These are phyloP conservation scores for Tricholoma saponaceum DNA, from an alignment of 768 basidiomycete species.

Conservation along the genomic window DNA sequence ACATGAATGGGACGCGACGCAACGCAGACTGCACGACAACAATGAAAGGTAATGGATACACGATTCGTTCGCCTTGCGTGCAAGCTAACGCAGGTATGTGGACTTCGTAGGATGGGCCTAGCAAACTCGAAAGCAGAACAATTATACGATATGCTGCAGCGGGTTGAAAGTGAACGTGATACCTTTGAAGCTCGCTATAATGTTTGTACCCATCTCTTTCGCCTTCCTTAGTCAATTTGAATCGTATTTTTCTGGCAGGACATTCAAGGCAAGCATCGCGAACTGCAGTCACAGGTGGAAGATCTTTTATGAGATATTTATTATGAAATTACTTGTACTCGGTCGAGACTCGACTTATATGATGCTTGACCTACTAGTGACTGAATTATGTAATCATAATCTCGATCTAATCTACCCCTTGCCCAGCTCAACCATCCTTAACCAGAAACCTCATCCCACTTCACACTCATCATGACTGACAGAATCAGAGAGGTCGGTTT, in stretches of 20 bases:
- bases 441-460: constrained; percentile 13
- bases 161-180: constrained; percentile 10
- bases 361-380: too few species aligned
- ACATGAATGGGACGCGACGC: constrained; percentile 7
- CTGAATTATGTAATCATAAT: too few species aligned
- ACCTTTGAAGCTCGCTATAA: constrained; percentile 12
- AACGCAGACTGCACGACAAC: constrained; percentile 1
- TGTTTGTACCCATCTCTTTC: constrained; percentile 10
- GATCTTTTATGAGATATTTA: constrained; percentile 2
- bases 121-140: constrained; percentile 15
- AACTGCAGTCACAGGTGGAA: constrained; percentile 23
- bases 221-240: not conserved
- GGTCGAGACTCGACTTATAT: too few species aligned
- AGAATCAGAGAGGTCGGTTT: constrained; percentile 46
- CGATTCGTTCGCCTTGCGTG: not conserved
- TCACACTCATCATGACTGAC: constrained; percentile 37
- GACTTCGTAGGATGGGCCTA: constrained; percentile 1
- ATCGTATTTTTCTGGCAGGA: constrained; percentile 17
- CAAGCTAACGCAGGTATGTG: not conserved
- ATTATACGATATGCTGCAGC: constrained; percentile 10
- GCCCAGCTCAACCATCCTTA: constrained; percentile 20
- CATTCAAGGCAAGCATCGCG: constrained; percentile 7
- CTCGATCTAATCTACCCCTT: constrained; percentile 34
- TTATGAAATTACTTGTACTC: too few species aligned
- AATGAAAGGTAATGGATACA: constrained; percentile 8